Percentiles rank a stretch among this genome's conserved stretches.
Conservation (phyloP, 2,329 filamentous ascomycete species). For the Aphanoascus verrucosus region DNA sequence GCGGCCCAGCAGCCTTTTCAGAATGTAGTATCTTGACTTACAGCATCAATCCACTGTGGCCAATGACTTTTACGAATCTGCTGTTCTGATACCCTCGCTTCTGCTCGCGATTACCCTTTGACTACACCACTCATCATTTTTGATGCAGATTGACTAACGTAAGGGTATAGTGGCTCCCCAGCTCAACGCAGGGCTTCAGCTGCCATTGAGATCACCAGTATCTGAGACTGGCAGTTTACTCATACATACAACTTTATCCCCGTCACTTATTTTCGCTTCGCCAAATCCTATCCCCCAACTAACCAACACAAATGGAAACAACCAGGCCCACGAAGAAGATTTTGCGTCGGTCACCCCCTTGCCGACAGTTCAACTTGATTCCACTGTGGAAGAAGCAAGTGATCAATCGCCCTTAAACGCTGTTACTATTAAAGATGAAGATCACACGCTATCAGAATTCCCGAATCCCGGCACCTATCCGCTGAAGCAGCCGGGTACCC, state of each 20-base stretch:
- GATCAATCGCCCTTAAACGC: not conserved
- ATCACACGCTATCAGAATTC: not conserved
- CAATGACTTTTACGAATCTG: too few species aligned
- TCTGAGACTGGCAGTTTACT: not conserved
- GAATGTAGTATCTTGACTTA: too few species aligned
- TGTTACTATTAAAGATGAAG: not conserved
- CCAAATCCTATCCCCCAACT: not conserved
- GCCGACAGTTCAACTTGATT: not conserved
- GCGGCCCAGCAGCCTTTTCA: too few species aligned
- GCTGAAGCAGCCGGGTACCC: not conserved
- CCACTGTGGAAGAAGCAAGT: not conserved
- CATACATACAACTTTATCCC: not conserved
- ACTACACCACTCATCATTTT: not conserved
- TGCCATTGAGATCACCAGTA: conserved; percentile 4
- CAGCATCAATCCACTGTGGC: too few species aligned
- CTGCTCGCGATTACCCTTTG: not conserved
- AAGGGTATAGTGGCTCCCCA: conserved; percentile 5
- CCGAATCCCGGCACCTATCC: not conserved
- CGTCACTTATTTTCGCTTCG: not conserved
- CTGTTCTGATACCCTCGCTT: not conserved
- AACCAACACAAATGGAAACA: not conserved
- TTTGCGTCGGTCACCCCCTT: not conserved
- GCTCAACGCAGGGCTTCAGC: conserved; percentile 7
- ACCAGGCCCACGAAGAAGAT: not conserved
- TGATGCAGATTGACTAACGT: not conserved